phyloP scores from a whole-genome alignment of 1,284 basidiomycete species.

The Mycena sp. region DNA sequence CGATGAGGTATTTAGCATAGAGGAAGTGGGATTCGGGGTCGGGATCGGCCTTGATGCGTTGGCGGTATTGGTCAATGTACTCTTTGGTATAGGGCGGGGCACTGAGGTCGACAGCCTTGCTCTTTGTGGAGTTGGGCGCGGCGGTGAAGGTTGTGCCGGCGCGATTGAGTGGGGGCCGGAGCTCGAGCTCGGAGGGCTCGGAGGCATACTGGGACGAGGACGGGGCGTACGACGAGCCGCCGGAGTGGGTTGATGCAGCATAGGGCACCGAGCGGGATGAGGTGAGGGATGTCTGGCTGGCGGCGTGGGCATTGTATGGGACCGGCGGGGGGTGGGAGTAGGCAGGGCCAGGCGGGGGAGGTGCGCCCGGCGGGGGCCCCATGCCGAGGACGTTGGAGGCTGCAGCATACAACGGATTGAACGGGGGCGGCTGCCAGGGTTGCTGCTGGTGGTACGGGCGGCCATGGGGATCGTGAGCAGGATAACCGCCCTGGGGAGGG shows the following conservation, averaged over 20 bases:
- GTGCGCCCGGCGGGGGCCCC: conserved; percentile 62
- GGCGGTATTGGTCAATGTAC: conserved; percentile 97
- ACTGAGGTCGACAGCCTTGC: conserved; percentile 85
- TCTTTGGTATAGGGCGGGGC: conserved; percentile 94
- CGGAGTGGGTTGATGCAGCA: conserved; percentile 33
- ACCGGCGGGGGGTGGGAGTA: conserved; percentile 30
- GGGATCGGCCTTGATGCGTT: conserved; percentile 96
- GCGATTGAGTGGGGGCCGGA: conserved; percentile 64
- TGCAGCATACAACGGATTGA: conserved; percentile 70
- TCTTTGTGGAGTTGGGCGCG: conserved; percentile 71
- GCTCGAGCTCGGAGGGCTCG: conserved; percentile 60
- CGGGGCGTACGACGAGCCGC: conserved; percentile 32
- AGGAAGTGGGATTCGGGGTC: conserved; percentile 99
- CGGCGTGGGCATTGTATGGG: conserved; percentile 23
- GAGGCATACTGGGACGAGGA: conserved; percentile 34
- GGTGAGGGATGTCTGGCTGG: conserved; percentile 27
- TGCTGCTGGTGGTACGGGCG: conserved; percentile 33
- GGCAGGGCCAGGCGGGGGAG: conserved; percentile 37
- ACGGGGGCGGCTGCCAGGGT: conserved; percentile 39
- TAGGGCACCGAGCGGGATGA: conserved; percentile 23
- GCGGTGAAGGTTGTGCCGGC: conserved; percentile 69
- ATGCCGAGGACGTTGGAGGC: conserved; percentile 87
- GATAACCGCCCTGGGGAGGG: conserved; percentile 30
- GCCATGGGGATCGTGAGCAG: conserved; percentile 13
- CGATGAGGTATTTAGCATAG: conserved; percentile 98